Base-by-base conservation (phyloP, 2,329 filamentous ascomycete genomes). In the Clarireedia hainanense region DNA sequence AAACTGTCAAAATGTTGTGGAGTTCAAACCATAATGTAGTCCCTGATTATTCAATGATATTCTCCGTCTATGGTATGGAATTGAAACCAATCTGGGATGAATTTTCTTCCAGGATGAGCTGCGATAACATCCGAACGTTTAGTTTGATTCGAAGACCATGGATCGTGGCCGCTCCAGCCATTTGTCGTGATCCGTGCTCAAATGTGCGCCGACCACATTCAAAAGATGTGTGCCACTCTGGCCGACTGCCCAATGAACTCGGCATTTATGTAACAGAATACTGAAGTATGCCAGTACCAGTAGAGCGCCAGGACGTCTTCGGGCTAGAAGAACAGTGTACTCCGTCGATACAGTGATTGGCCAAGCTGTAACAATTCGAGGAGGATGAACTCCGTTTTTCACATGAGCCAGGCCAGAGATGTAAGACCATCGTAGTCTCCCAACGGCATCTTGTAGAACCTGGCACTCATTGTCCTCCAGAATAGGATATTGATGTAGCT, bases 281-380 rank as follows among this genome's bases (percentile, higher is more conserved):
- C 69, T 65, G 58, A 71, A 74, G 56, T 71, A 63, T 3, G 69
- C 69, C 27, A 74, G 52, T 10, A 74, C 57, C 2, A 71, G 55
- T 50, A 74, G 62, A 1, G 70, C 70, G 27, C 73, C 71, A 0
- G 70, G 67, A 17, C 63, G 63, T 26, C 63, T 63, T 37, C 61
- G 42, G 7, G 62, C 60, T n/a, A 74, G 59, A 45, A 72, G 48
- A 3, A 56, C 58, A 15, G 67, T 66, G 54, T 66, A 72, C 14
- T 67, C 65, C 1, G 63, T 57, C 5, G 68, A 61, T 14, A 71
- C 56, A 2, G 68, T 62, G 23, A 74, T 67, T 2, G 71, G 65
- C 72, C 72, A 75, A 1, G 67, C 58, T 39, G 67, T 71, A 4
- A 70, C 60, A 26, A 57, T 57, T 26, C 57, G 47, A 12, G 60